Evolutionary conservation across 805 yeast species (phyloP).

Genomic region (Yamadazyma olivae): DNA sequence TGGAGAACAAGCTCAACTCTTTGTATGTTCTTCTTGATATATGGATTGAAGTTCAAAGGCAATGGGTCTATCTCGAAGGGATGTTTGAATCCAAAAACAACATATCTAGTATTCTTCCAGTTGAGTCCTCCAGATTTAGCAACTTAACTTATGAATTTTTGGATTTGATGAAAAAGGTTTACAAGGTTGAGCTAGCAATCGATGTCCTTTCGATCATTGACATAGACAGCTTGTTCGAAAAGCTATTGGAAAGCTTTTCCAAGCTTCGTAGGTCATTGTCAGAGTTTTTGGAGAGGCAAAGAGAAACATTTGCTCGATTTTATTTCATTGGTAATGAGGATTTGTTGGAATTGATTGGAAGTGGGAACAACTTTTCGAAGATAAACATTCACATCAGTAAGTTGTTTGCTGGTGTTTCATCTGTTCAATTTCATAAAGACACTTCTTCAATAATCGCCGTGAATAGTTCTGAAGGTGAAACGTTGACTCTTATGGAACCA

Average conservation of each 20-base stretch:
- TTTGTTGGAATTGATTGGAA: slow-evolving; percentile 76
- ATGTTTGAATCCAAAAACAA: slow-evolving; percentile 60
- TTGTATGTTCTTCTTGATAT: slow-evolving; percentile 52
- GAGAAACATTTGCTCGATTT: slow-evolving; percentile 75
- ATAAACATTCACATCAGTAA: slow-evolving; percentile 62
- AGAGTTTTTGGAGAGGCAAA: slow-evolving; percentile 76
- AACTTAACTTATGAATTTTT: slow-evolving; percentile 61
- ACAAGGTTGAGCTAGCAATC: slow-evolving; percentile 47
- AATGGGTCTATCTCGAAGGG: slow-evolving; percentile 84
- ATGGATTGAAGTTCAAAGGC: slow-evolving; percentile 86
- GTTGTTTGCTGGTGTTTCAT: slow-evolving; percentile 65
- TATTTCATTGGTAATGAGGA: slow-evolving; percentile 92
- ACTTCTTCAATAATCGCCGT: slow-evolving; percentile 42
- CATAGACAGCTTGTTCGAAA: slow-evolving; percentile 43
- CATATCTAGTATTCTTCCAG: slow-evolving; percentile 59
- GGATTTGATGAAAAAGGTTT: slow-evolving; percentile 46
- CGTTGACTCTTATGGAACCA: slow-evolving; percentile 37
- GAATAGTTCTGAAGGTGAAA: slow-evolving; percentile 66
- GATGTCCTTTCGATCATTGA: slow-evolving; percentile 55
- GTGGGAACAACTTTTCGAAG: slow-evolving; percentile 42
- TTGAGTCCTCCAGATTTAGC: slow-evolving; percentile 65
- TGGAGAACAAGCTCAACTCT: slow-evolving; percentile 55
- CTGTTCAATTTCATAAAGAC: slow-evolving; percentile 34
- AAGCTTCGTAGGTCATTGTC: slow-evolving; percentile 63
- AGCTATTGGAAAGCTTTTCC: slow-evolving; percentile 52